Conservation (phyloP, 2,329 filamentous ascomycete genomes). For the Aplosporella prunicola region DNA sequence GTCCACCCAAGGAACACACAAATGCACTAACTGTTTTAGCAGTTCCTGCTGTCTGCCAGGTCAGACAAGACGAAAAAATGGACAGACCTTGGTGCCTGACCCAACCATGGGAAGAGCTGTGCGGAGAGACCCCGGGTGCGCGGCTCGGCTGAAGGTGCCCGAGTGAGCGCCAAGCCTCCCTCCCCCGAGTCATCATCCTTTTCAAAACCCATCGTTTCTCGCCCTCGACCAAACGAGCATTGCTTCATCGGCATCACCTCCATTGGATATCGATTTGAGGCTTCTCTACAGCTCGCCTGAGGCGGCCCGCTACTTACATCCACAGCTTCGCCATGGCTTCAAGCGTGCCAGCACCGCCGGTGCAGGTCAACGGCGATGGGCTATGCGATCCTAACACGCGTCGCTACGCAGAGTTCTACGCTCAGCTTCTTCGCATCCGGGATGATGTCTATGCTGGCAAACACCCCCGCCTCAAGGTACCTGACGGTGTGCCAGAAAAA, state of each 20-base stretch:
- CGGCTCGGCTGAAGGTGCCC: too few relatives aligned
- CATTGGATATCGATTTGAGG: constrained; percentile 2
- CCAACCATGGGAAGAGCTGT: too few relatives aligned
- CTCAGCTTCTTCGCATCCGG: constrained; percentile 70
- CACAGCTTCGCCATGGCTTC: constrained; percentile 11
- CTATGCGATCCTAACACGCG: constrained; percentile 22
- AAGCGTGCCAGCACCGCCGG: constrained; percentile 15
- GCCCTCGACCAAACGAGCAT: not conserved
- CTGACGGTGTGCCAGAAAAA: constrained; percentile 42
- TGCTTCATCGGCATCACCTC: constrained; percentile 5
- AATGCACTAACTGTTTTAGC: too few relatives aligned
- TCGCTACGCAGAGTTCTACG: constrained; percentile 49
- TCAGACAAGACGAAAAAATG: too few relatives aligned
- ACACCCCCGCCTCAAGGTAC: constrained; percentile 53
- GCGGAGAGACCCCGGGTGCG: too few relatives aligned
- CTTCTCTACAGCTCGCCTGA: constrained; percentile 1
- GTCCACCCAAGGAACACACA: too few relatives aligned
- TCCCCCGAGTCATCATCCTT: not conserved
- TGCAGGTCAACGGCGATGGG: constrained; percentile 24
- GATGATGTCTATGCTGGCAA: constrained; percentile 72
- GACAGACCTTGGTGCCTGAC: too few relatives aligned
- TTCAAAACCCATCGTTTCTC: not conserved
- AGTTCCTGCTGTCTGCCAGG: too few relatives aligned
- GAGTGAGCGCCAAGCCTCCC: not conserved
- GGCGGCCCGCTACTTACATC: not conserved